Evolutionary conservation across 2,329 filamentous ascomycete species (phyloP).

Genomic region (Diaporthe humulicola): DNA sequence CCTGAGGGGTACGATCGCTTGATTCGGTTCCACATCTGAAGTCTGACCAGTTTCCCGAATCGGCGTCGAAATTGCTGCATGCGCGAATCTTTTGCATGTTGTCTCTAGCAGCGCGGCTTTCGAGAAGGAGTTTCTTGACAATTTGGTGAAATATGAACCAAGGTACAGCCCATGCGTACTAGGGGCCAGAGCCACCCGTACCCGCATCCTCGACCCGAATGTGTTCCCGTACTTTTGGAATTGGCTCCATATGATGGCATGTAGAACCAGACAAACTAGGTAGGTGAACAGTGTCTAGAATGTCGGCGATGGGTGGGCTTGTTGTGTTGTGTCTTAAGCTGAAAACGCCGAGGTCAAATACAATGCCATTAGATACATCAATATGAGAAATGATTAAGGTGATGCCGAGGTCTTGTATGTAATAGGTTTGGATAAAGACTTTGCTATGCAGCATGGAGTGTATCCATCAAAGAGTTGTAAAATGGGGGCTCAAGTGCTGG

Average conservation of each 20-base stretch:
- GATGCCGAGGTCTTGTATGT: not conserved
- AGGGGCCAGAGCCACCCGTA: not conserved
- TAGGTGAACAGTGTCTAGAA: not conserved
- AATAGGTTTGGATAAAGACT: not conserved
- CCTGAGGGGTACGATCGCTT: not conserved
- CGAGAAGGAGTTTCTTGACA: not conserved
- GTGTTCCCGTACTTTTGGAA: not conserved
- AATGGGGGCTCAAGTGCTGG: not conserved
- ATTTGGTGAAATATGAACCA: not conserved
- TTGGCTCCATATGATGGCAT: not conserved
- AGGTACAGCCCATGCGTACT: not conserved
- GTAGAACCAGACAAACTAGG: not conserved
- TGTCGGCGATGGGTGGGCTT: not conserved
- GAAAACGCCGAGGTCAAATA: too few relatives aligned
- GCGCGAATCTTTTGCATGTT: not conserved
- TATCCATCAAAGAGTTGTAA: not conserved
- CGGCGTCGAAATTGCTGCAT: not conserved
- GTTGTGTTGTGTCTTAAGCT: too few relatives aligned
- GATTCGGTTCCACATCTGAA: not conserved
- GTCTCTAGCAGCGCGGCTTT: not conserved
- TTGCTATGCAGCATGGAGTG: not conserved
- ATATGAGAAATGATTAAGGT: too few relatives aligned
- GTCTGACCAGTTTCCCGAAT: not conserved
- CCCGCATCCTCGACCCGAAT: not conserved
- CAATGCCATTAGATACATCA: too few relatives aligned